Conservation (phyloP, 768 basidiomycete genomes). For the Xerocomellus intermedius region DNA sequence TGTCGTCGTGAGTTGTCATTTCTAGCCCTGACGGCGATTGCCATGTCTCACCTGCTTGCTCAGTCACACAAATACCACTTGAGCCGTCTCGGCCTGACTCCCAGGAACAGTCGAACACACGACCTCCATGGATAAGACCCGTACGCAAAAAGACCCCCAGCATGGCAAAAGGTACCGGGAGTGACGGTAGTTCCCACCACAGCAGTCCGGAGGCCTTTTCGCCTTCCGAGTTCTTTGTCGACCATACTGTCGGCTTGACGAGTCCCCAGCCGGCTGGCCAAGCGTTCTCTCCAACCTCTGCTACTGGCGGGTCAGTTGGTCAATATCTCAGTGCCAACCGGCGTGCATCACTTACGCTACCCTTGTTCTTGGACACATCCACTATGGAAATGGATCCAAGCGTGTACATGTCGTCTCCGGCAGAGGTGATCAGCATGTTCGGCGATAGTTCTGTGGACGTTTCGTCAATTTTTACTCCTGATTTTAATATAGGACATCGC, state of each 20-base stretch:
- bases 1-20: constrained; percentile 64
- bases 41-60: constrained; percentile 12
- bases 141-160: constrained; percentile 72
- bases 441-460: constrained; percentile 42
- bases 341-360: constrained; percentile 22
- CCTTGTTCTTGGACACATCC: constrained; percentile 30
- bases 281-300: constrained; percentile 23
- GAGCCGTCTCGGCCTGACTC: constrained; percentile 61
- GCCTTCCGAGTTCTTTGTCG: constrained; percentile 61
- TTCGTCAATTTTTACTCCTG: constrained; percentile 31
- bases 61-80: constrained; percentile 84
- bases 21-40: background rate
- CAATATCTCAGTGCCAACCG: constrained; percentile 27
- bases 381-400: constrained; percentile 49
- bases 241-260: constrained; percentile 32
- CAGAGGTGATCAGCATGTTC: constrained; percentile 63
- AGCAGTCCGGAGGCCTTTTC: constrained; percentile 67
- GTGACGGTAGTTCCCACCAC: constrained; percentile 44
- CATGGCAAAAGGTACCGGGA: constrained; percentile 44
- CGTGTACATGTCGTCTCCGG: constrained; percentile 52
- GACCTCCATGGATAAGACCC: constrained; percentile 88
- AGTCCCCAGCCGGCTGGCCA: constrained; percentile 25
- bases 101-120: constrained; percentile 43
- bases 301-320: constrained; percentile 10
- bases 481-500: constrained; percentile 30